phyloP scores from a whole-genome alignment of 805 yeast species.

The Pichia rugopelliculosa region DNA sequence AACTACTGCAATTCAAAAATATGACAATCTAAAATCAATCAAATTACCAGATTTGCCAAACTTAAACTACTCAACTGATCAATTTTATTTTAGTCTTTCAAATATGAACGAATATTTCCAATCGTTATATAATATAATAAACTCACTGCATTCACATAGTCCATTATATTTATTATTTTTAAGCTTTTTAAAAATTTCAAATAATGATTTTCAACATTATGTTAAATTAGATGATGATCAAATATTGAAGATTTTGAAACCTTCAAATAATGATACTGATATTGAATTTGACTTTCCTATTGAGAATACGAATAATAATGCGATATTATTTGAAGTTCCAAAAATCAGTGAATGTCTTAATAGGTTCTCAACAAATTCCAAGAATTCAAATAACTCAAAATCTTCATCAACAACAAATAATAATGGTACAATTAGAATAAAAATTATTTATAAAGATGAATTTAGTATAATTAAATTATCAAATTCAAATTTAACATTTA shows the following conservation, averaged over 20 bases:
- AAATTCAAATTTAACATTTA: background rate
- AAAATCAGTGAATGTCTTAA: background rate
- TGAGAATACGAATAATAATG: background rate
- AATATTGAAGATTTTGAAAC: slow-evolving; percentile 10
- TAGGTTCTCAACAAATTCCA: background rate
- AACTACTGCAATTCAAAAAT: slow-evolving; percentile 10
- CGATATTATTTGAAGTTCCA: background rate
- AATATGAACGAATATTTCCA: slow-evolving; percentile 35
- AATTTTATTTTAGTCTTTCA: slow-evolving; percentile 11
- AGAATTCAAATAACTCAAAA: background rate
- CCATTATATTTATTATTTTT: background rate
- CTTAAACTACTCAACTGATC: background rate
- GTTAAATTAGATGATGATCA: slow-evolving; percentile 21
- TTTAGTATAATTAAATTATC: slow-evolving; percentile 10
- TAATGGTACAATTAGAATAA: slow-evolving; percentile 4
- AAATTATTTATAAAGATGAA: slow-evolving; percentile 15
- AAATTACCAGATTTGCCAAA: background rate
- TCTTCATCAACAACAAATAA: background rate
- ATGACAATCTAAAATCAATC: background rate
- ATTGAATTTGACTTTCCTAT: background rate
- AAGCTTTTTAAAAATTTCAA: slow-evolving; percentile 2
- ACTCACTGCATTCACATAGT: background rate
- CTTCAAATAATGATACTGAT: background rate
- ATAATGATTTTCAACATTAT: slow-evolving; percentile 23
- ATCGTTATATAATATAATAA: slow-evolving; percentile 15